Evolutionary conservation across 179 eudicot genomes (phyloP).

Genomic region (Beta macrorhiza): DNA sequence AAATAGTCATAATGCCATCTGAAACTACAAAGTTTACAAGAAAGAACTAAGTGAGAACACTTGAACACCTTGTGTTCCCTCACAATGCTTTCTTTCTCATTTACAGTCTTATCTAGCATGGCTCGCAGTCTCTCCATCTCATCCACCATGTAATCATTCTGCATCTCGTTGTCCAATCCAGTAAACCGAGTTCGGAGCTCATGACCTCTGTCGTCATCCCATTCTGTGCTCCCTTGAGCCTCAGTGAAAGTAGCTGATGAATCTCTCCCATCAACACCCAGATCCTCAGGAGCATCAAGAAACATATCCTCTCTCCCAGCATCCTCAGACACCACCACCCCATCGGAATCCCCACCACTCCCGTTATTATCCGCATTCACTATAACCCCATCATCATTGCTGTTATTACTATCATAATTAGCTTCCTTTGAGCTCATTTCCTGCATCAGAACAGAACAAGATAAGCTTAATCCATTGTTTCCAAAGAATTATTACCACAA

Average conservation of each 20-base stretch:
- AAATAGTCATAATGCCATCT: conserved; percentile 4
- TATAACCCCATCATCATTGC: conserved; percentile 47
- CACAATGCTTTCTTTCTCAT: conserved; percentile 60
- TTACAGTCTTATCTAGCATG: conserved; percentile 52
- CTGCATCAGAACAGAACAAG: conserved; percentile 28
- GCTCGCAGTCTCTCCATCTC: conserved; percentile 59
- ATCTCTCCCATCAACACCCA: conserved; percentile 57
- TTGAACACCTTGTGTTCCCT: conserved; percentile 61
- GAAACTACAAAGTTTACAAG: conserved; percentile 20
- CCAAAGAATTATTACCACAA: not conserved
- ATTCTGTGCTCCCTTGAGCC: conserved; percentile 44
- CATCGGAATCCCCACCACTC: conserved; percentile 56
- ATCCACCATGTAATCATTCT: conserved; percentile 51
- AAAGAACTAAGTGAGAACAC: conserved; percentile 17
- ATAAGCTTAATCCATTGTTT: not conserved
- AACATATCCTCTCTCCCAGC: conserved; percentile 89
- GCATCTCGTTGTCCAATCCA: conserved; percentile 58
- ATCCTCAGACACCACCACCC: conserved; percentile 68
- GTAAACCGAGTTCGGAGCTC: conserved; percentile 34
- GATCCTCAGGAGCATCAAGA: conserved; percentile 92
- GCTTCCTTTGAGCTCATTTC: conserved; percentile 44
- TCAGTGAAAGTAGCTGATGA: conserved; percentile 43
- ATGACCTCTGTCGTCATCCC: conserved; percentile 37
- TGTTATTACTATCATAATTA: conserved; percentile 38
- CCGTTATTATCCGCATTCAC: conserved; percentile 47